phyloP scores from a whole-genome alignment of 2,329 filamentous ascomycete genomes.

The Hymenoscyphus repandus region DNA sequence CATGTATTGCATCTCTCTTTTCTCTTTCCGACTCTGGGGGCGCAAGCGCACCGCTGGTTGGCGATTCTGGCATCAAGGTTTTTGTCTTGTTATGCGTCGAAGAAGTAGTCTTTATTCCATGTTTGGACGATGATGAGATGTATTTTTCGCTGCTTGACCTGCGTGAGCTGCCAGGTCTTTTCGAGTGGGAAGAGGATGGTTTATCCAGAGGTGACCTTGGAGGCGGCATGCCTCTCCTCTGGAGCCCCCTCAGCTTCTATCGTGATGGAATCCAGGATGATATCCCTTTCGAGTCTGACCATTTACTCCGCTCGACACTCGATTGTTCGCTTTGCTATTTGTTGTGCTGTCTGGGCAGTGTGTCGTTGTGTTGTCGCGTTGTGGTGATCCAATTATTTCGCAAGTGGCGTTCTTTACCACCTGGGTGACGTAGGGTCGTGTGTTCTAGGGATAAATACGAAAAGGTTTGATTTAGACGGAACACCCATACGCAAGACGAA shows the following conservation, averaged over 20 bases:
- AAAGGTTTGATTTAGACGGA: too few species aligned
- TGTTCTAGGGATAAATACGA: too few species aligned
- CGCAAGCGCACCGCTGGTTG: constrained; percentile 19
- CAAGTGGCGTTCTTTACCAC: too few species aligned
- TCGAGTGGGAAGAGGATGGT: constrained; percentile 22
- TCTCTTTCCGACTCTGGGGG: constrained; percentile 12
- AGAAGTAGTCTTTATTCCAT: constrained; percentile 23
- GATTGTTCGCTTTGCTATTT: too few species aligned
- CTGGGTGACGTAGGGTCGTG: too few species aligned
- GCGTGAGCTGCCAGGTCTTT: constrained; percentile 17
- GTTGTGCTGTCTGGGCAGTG: too few species aligned
- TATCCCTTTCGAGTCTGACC: not conserved
- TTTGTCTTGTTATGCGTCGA: constrained; percentile 15
- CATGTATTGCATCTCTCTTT: constrained; percentile 5
- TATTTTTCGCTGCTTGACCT: constrained; percentile 26
- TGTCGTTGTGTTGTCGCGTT: too few species aligned
- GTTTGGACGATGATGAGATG: constrained; percentile 21
- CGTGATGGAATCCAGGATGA: not conserved
- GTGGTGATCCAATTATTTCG: too few species aligned
- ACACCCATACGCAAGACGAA: too few species aligned
- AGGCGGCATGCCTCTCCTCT: constrained; percentile 28
- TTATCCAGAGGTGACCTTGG: constrained; percentile 31
- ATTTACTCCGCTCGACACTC: not conserved
- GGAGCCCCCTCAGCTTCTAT: constrained; percentile 8
- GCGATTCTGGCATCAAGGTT: constrained; percentile 24